Evolutionary conservation across 306 rosid species (phyloP).

Genomic region (Dryas drummondii): DNA sequence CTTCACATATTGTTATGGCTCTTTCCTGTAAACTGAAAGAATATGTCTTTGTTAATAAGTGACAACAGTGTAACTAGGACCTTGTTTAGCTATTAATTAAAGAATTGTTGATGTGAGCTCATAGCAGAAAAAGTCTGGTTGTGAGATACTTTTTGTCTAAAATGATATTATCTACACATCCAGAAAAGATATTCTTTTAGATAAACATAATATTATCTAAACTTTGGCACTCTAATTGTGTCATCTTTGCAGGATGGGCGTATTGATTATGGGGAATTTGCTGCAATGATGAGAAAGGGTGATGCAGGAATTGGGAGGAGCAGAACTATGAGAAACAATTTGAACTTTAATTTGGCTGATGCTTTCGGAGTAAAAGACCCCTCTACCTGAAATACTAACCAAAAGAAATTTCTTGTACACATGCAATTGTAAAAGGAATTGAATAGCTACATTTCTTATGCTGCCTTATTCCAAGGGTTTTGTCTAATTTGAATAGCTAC

Average conservation of each 20-base stretch:
- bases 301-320: constrained; percentile 56
- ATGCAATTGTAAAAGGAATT: background rate
- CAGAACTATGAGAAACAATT: constrained; percentile 65
- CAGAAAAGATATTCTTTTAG: background rate
- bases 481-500: background rate
- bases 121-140: too few relatives aligned
- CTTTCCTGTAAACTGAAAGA: too few relatives aligned
- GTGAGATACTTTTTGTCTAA: too few relatives aligned
- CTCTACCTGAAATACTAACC: constrained; percentile 39
- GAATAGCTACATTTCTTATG: background rate
- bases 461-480: background rate
- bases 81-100: too few relatives aligned
- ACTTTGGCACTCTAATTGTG: background rate
- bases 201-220: background rate
- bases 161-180: too few relatives aligned
- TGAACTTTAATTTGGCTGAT: constrained; percentile 74
- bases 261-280: constrained; percentile 83
- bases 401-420: constrained; percentile 32
- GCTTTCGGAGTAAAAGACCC: constrained; percentile 61
- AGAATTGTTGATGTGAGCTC: too few relatives aligned
- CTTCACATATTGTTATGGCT: too few relatives aligned
- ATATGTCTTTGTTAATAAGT: too few relatives aligned
- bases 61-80: too few relatives aligned
- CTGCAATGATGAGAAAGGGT: constrained; percentile 82
- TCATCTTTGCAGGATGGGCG: constrained; percentile 66